Evolutionary conservation across 2,329 filamentous ascomycete species (phyloP).

Genomic region (Leptosphaerulina australis): DNA sequence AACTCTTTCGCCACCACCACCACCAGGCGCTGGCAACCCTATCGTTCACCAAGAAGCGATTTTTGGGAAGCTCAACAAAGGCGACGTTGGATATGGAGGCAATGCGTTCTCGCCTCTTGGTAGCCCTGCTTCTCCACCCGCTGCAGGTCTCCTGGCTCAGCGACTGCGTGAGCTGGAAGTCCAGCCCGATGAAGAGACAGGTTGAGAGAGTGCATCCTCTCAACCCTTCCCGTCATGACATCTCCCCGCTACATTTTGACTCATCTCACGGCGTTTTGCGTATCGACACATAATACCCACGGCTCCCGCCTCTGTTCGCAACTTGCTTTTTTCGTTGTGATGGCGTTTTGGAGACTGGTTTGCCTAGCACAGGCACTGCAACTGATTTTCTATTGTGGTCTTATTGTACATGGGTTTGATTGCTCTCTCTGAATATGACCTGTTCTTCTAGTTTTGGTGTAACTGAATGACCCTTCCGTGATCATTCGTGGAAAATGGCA

Average conservation of each 20-base stretch:
- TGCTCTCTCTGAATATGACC: constrained; percentile 7
- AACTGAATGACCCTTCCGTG: constrained; percentile 7
- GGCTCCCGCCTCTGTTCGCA: background rate
- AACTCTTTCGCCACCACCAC: constrained; percentile 29
- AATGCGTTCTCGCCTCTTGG: constrained; percentile 41
- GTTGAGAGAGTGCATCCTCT: background rate
- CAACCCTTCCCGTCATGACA: too few relatives aligned
- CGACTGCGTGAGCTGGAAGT: constrained; percentile 68
- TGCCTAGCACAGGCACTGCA: background rate
- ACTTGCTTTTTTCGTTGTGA: background rate
- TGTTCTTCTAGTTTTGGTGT: constrained; percentile 10
- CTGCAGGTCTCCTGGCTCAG: constrained; percentile 73
- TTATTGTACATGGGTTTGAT: constrained; percentile 3
- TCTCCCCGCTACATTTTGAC: background rate
- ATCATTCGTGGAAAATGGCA: constrained; percentile 2
- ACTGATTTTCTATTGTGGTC: background rate
- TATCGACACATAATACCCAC: constrained; percentile 9
- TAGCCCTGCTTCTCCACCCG: constrained; percentile 62
- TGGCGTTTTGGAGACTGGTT: background rate
- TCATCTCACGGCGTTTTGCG: background rate
- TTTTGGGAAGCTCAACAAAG: constrained; percentile 73
- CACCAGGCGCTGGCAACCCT: constrained; percentile 25
- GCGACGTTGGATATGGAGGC: constrained; percentile 58
- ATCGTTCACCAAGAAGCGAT: constrained; percentile 27
- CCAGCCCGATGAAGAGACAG: constrained; percentile 33